phyloP scores from a whole-genome alignment of 768 basidiomycete genomes.

The Russula emetica region DNA sequence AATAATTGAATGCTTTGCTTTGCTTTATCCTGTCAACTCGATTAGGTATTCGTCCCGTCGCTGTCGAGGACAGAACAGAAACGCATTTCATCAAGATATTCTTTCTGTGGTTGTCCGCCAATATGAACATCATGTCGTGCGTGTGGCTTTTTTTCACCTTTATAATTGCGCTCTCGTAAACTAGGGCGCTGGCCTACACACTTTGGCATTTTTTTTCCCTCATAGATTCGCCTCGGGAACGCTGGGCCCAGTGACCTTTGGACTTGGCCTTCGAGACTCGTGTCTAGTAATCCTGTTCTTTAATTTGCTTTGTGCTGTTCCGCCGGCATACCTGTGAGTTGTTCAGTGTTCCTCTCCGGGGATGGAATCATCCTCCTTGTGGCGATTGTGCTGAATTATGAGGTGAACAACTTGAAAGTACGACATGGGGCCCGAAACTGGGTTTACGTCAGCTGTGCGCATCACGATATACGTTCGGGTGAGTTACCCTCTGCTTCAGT shows the following conservation, averaged over 20 bases:
- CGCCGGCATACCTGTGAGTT: slow-evolving; percentile 46
- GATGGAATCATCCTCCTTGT: background rate
- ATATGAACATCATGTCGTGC: slow-evolving; percentile 41
- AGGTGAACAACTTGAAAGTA: slow-evolving; percentile 36
- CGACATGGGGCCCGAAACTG: slow-evolving; percentile 71
- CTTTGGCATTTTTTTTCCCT: background rate
- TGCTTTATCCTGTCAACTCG: background rate
- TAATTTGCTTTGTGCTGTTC: slow-evolving; percentile 41
- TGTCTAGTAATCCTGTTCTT: slow-evolving; percentile 45
- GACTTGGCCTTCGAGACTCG: slow-evolving; percentile 43
- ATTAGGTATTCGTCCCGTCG: slow-evolving; percentile 38
- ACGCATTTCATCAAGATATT: slow-evolving; percentile 41
- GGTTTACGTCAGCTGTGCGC: slow-evolving; percentile 85
- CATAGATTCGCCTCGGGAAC: slow-evolving; percentile 47
- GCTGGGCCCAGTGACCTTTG: slow-evolving; percentile 44
- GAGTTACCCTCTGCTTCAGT: slow-evolving; percentile 20
- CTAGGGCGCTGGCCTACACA: background rate
- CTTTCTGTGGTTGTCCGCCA: slow-evolving; percentile 40
- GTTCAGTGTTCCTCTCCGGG: background rate
- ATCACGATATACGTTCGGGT: slow-evolving; percentile 59
- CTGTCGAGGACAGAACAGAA: slow-evolving; percentile 35
- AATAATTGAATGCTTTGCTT: background rate
- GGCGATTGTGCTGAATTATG: background rate
- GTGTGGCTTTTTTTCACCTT: slow-evolving; percentile 3
- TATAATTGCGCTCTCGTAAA: background rate